These are phyloP conservation scores for Marasmius sp. DNA, from an alignment of 1,284 basidiomycete species.

Conservation along the genomic window DNA sequence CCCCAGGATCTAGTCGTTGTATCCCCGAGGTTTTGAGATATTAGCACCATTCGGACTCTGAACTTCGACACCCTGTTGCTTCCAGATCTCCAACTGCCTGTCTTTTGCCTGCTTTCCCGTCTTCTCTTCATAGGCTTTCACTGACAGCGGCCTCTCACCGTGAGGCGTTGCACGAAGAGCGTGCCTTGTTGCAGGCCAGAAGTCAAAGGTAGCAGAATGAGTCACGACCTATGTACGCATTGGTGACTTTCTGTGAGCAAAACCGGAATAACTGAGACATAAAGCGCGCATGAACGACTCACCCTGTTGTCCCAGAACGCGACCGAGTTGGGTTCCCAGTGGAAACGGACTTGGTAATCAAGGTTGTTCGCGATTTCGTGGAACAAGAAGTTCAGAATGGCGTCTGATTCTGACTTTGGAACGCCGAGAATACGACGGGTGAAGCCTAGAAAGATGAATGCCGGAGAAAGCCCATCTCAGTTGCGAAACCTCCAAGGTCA, in stretches of 20 bases:
- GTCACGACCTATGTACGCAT: conserved; percentile 52
- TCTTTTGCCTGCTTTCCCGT: conserved; percentile 67
- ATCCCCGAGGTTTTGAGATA: conserved; percentile 48
- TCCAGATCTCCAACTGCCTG: conserved; percentile 65
- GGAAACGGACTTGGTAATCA: conserved; percentile 73
- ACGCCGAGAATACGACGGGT: conserved; percentile 71
- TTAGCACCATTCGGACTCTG: conserved; percentile 16
- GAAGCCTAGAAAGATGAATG: conserved; percentile 45
- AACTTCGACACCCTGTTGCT: conserved; percentile 47
- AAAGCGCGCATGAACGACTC: conserved; percentile 20
- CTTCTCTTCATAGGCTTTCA: conserved; percentile 69
- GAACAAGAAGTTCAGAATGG: conserved; percentile 70
- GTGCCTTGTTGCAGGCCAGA: conserved; percentile 74
- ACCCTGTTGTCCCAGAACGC: conserved; percentile 78
- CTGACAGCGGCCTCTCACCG: conserved; percentile 73
- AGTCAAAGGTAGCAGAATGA: conserved; percentile 78
- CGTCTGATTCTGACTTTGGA: conserved; percentile 79
- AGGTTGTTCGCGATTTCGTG: conserved; percentile 66
- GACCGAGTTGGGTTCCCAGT: conserved; percentile 66
- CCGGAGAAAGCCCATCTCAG: background rate
- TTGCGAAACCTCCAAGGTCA: conserved; percentile 4
- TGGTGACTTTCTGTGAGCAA: background rate
- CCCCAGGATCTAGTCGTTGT: conserved; percentile 49
- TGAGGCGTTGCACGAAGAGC: conserved; percentile 82
- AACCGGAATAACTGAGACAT: background rate